Evolutionary conservation across 2,329 filamentous ascomycete species (phyloP), one percentile per base, ranked within the genome.

Genomic region (Hymenoscyphus occultus): DNA sequence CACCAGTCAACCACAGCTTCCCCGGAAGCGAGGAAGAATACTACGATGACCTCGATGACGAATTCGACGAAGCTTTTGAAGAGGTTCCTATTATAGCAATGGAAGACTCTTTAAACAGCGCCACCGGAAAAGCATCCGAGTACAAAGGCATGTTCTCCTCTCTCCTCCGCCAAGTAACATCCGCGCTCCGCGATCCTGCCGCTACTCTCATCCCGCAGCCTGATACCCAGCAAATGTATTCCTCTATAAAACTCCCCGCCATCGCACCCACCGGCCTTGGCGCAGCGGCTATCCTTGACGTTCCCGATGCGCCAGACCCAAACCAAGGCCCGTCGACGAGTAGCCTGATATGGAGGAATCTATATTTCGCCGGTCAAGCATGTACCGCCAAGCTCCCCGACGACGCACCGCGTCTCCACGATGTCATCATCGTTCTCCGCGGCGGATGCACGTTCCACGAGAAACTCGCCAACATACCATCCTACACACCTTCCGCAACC

Each of bases 381-480:
- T 95, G 94, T 69, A 3, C 77, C 69, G 65, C 81, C 65, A 76
- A 82, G 66, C 77, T 92, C 62, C 76, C 85, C 13, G 71, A 80
- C 1, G 76, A 80, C 7, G 76, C 87, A 2, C 81, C 80, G 0
- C 80, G 80, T 51, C 78, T 76, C 1, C 78, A 96, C 77, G 89
- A 97, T 61, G 81, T 98, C 66, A 87, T 99, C 65, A 85, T 97
- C 60, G 82, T 98, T 71, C 87, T 86, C 35, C 87, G 95, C 5
- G 94, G 95, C 48, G 87, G 86, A 0, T 99, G 95, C 79, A 90
- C 85, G 31, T 98, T 98, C 77, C 89, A 86, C 42, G 80, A 89
- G 35, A 99, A 99, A 76, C 79, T 98, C 0, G 82, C 84, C 61
- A 93, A 92, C 69, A 93, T 98, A n/a, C 93, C 94, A 0, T 85